Percentiles rank a stretch among this genome's conserved stretches.
Evolutionary conservation across 441 rosid genomes (phyloP).

Genomic region (Gossypium armourianum): DNA sequence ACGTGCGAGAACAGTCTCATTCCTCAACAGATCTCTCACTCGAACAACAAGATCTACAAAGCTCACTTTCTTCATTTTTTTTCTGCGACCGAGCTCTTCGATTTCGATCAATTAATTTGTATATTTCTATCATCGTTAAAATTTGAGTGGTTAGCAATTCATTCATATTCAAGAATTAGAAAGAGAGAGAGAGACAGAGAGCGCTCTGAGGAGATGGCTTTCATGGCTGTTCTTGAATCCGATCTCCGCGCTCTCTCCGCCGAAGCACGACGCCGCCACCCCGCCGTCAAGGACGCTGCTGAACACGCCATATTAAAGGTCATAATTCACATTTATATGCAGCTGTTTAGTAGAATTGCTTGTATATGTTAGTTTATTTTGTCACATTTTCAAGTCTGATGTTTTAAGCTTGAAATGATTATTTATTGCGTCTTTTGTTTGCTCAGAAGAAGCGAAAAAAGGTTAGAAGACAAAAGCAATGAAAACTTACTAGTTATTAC

Average conservation of each 20-base stretch:
- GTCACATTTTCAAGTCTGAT: background rate
- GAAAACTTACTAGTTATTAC: background rate
- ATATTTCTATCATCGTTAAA: background rate
- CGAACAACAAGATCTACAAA: background rate
- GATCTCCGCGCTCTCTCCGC: slow-evolving; percentile 95
- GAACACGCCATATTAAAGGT: slow-evolving; percentile 93
- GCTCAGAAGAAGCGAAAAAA: background rate
- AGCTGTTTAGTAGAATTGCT: slow-evolving; percentile 2
- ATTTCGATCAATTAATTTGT: background rate
- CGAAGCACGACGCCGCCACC: slow-evolving; percentile 85
- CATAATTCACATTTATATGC: background rate
- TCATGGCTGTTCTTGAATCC: slow-evolving; percentile 85
- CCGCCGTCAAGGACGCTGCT: slow-evolving; percentile 84
- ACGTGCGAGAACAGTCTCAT: background rate
- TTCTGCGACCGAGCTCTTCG: background rate
- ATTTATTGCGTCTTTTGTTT: background rate
- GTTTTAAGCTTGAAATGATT: background rate
- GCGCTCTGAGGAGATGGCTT: slow-evolving; percentile 47
- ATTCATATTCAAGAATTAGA: background rate
- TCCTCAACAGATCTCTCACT: slow-evolving; percentile 3
- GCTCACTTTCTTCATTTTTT: background rate
- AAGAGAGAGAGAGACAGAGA: slow-evolving; percentile 4
- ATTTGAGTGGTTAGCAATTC: background rate
- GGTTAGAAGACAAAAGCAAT: background rate
- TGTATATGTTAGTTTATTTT: slow-evolving; percentile 1